Evolutionary conservation across 2,329 filamentous ascomycete species (phyloP).

Genomic region (Phyllosticta citriasiana): DNA sequence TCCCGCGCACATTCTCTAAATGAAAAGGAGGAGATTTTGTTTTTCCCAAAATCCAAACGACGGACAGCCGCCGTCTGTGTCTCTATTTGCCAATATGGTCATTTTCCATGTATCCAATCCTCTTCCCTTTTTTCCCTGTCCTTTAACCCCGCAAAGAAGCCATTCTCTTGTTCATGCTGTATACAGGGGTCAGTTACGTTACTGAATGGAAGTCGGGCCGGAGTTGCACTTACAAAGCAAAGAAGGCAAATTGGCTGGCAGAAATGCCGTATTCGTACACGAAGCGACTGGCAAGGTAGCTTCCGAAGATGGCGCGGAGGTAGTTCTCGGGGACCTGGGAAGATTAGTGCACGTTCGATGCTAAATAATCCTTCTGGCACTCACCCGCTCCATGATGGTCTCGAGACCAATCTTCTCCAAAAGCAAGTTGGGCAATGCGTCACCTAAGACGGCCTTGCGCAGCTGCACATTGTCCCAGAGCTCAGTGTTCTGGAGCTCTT

Average conservation of each 20-base stretch:
- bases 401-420: constrained; percentile 86
- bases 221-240: constrained; percentile 54
- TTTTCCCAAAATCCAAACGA: neutral
- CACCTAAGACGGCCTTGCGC: constrained; percentile 64
- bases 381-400: constrained; percentile 68
- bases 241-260: constrained; percentile 95
- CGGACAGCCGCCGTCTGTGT: too few species aligned
- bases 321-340: constrained; percentile 75
- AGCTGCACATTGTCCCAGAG: constrained; percentile 79
- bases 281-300: constrained; percentile 88
- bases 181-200: neutral
- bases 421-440: constrained; percentile 77
- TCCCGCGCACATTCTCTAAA: neutral
- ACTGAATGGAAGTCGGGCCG: too few species aligned
- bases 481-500: constrained; percentile 88
- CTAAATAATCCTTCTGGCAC: constrained; percentile 18
- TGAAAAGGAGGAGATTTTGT: neutral
- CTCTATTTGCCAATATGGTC: too few species aligned
- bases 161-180: constrained; percentile 10
- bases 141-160: constrained; percentile 1
- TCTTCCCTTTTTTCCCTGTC: neutral
- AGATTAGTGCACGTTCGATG: constrained; percentile 12
- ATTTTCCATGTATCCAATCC: neutral
- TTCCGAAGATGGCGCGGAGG: constrained; percentile 89
- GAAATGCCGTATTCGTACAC: constrained; percentile 91